A percentile compares a stretch with the other conserved stretches of the same genome.
These are phyloP conservation scores for Lactarius hatsudake DNA, from an alignment of 768 basidiomycete species.

Conservation along the genomic window DNA sequence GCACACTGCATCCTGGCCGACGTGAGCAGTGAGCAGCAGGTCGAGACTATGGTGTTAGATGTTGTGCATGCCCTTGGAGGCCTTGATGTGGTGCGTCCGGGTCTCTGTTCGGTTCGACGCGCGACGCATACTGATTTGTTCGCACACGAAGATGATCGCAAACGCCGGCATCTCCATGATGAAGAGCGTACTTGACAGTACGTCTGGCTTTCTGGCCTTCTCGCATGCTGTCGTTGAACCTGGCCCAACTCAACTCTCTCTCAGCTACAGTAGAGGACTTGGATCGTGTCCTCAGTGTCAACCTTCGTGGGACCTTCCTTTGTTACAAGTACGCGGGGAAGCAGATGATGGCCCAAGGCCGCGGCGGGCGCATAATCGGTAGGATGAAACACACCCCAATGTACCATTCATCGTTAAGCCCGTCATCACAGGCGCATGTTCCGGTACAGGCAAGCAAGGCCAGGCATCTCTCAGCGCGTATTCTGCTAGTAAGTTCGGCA, in stretches of 20 bases:
- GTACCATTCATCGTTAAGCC: background rate
- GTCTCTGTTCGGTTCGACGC: background rate
- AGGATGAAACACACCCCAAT: background rate
- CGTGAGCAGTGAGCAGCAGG: constrained; percentile 27
- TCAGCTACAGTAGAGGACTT: constrained; percentile 28
- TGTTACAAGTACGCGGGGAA: constrained; percentile 30
- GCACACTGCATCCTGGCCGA: constrained; percentile 27
- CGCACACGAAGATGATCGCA: constrained; percentile 29
- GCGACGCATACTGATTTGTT: background rate
- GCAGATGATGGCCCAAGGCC: constrained; percentile 31
- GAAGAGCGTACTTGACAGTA: constrained; percentile 26
- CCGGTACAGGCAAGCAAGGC: constrained; percentile 10
- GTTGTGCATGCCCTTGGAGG: constrained; percentile 30
- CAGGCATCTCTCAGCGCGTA: constrained; percentile 30
- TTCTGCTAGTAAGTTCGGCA: constrained; percentile 35
- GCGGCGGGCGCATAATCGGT: constrained; percentile 31
- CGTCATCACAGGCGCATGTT: constrained; percentile 21
- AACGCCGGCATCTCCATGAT: constrained; percentile 30
- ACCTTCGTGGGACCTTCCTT: constrained; percentile 28
- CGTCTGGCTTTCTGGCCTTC: background rate
- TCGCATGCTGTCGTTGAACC: background rate
- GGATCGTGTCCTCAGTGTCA: constrained; percentile 26
- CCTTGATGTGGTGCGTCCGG: constrained; percentile 34
- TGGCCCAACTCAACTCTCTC: background rate
- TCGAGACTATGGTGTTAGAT: constrained; percentile 30